Conservation (phyloP, 768 basidiomycete species). For the Podaxis mareebaensis region DNA sequence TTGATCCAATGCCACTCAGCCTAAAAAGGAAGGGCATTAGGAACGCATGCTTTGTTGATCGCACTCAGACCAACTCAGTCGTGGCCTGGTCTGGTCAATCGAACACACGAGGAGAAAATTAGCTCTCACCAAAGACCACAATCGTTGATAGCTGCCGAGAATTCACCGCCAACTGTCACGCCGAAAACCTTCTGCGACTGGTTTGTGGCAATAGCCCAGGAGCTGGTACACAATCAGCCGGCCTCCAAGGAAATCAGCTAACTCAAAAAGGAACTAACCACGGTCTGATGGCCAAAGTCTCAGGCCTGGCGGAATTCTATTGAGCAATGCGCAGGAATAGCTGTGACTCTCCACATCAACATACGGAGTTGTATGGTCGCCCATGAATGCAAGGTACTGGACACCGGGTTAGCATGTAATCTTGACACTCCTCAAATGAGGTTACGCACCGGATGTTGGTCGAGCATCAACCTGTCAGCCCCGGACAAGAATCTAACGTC, state of each 20-base stretch:
- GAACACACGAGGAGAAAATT: conserved; percentile 11
- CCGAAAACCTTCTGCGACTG: conserved; percentile 74
- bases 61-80: conserved; percentile 14
- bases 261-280: conserved; percentile 34
- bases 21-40: conserved; percentile 27
- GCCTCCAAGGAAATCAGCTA: conserved; percentile 19
- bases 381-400: conserved; percentile 47
- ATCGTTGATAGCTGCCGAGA: conserved; percentile 76
- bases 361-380: conserved; percentile 39
- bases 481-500: conserved; percentile 63
- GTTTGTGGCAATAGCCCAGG: conserved; percentile 52
- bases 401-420: conserved; percentile 19
- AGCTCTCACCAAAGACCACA: conserved; percentile 61
- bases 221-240: conserved; percentile 33
- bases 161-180: conserved; percentile 81
- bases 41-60: conserved; percentile 16
- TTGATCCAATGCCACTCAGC: conserved; percentile 47
- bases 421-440: conserved; percentile 5
- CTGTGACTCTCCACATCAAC: conserved; percentile 22
- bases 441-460: conserved; percentile 73
- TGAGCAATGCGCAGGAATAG: conserved; percentile 15
- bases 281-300: conserved; percentile 41
- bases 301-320: conserved; percentile 29
- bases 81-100: conserved; percentile 11
- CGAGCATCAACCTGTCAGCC: conserved; percentile 74